A percentile compares a stretch with the other conserved stretches of the same genome.
Conservation (phyloP, 495 filamentous ascomycete genomes). For the Penicillium bovifimosum region DNA sequence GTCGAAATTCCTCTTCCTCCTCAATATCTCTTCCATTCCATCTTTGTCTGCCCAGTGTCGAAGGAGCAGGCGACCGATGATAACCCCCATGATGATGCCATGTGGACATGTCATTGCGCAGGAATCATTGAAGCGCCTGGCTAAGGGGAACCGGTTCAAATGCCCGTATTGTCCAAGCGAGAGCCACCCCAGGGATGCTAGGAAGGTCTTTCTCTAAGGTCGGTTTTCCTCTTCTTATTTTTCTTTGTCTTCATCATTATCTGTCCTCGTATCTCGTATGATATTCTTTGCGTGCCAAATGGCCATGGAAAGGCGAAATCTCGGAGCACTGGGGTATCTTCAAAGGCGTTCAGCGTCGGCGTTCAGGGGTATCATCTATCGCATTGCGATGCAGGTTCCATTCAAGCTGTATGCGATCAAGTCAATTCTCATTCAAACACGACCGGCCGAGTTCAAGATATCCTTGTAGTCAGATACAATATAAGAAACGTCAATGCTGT, state of each 20-base stretch:
- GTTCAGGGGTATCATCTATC: not conserved
- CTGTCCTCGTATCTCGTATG: not conserved
- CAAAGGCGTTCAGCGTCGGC: slow-evolving; percentile 4
- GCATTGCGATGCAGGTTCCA: not conserved
- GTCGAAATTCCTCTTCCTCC: slow-evolving; percentile 85
- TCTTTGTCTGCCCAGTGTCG: slow-evolving; percentile 95
- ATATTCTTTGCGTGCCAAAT: not conserved
- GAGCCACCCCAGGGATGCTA: slow-evolving; percentile 67
- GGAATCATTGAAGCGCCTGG: slow-evolving; percentile 70
- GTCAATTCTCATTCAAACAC: not conserved
- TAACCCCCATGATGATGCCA: slow-evolving; percentile 97
- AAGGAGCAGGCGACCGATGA: slow-evolving; percentile 91
- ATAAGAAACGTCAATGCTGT: not conserved
- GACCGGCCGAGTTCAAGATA: not conserved
- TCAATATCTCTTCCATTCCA: slow-evolving; percentile 86
- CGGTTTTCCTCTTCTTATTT: not conserved
- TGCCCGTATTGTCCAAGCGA: slow-evolving; percentile 95
- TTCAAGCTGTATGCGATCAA: not conserved
- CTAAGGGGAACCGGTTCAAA: slow-evolving; percentile 78
- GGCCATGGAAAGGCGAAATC: slow-evolving; percentile 1
- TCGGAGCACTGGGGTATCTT: not conserved
- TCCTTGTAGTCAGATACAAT: not conserved
- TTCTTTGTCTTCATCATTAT: not conserved
- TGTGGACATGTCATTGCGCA: slow-evolving; percentile 92
- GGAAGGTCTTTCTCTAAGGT: slow-evolving; percentile 57